phyloP scores from a whole-genome alignment of 805 yeast genomes.

The Teunomyces aglyptinius region DNA sequence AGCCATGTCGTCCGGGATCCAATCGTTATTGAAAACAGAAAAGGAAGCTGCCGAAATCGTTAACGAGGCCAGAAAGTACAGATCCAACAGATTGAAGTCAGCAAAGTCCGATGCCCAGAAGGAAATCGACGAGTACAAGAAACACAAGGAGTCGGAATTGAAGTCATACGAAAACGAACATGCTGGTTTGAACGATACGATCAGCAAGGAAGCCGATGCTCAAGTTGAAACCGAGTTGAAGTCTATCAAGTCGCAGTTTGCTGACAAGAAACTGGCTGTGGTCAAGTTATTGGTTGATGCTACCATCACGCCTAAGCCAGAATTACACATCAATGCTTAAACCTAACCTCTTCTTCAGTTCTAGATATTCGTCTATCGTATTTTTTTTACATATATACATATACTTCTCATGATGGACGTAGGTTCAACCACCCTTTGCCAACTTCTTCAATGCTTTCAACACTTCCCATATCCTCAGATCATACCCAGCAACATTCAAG shows the following conservation, averaged over 20 bases:
- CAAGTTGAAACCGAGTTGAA: constrained; percentile 69
- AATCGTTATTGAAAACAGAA: constrained; percentile 64
- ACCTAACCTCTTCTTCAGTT: neutral
- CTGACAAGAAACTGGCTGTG: constrained; percentile 62
- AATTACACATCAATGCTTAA: constrained; percentile 74
- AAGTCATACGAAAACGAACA: constrained; percentile 68
- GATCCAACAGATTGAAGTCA: constrained; percentile 85
- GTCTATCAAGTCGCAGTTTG: constrained; percentile 63
- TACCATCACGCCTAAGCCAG: constrained; percentile 75
- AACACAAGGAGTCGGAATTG: constrained; percentile 79
- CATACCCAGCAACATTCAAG: constrained; percentile 83
- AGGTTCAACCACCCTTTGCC: constrained; percentile 29
- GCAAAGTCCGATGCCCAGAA: constrained; percentile 90
- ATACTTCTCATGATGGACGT: neutral
- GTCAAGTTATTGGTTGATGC: constrained; percentile 77
- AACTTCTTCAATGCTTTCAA: constrained; percentile 37
- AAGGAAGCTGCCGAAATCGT: constrained; percentile 97
- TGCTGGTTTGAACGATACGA: constrained; percentile 70
- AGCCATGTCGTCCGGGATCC: constrained; percentile 29
- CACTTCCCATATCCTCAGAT: constrained; percentile 66
- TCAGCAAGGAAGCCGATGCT: constrained; percentile 76
- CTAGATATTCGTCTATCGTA: constrained; percentile 6
- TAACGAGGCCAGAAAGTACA: constrained; percentile 86
- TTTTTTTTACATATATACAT: constrained; percentile 5
- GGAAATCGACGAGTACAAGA: constrained; percentile 85